phyloP scores from a whole-genome alignment of 2,329 filamentous ascomycete species.

The Juglanconis sp. region DNA sequence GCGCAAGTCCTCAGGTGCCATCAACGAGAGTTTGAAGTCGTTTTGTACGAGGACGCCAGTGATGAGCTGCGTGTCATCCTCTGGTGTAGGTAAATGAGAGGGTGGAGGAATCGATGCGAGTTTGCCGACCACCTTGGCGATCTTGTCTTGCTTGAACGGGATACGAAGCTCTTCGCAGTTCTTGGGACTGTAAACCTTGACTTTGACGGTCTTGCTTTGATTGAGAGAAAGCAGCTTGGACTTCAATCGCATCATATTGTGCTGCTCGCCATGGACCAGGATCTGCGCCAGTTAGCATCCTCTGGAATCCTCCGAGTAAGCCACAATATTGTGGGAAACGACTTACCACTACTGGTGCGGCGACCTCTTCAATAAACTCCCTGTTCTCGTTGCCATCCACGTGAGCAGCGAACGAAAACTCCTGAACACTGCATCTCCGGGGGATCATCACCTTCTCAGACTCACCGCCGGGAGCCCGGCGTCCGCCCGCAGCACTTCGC shows the following conservation, averaged over 20 bases:
- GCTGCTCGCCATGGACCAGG: slow-evolving; percentile 92
- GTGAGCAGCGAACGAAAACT: slow-evolving; percentile 94
- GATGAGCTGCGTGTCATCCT: slow-evolving; percentile 54
- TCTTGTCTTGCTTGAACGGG: slow-evolving; percentile 92
- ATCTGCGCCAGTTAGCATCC: slow-evolving; percentile 53
- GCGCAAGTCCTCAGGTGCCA: slow-evolving; percentile 92
- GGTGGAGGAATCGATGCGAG: slow-evolving; percentile 79
- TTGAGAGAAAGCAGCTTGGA: slow-evolving; percentile 94
- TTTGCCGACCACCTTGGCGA: slow-evolving; percentile 93
- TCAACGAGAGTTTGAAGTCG: slow-evolving; percentile 94
- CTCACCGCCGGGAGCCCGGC: slow-evolving; percentile 63
- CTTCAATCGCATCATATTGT: slow-evolving; percentile 97
- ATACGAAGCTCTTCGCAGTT: slow-evolving; percentile 96
- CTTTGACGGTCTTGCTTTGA: slow-evolving; percentile 72
- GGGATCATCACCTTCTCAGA: slow-evolving; percentile 90
- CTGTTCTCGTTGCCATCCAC: slow-evolving; percentile 95
- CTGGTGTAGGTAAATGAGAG: slow-evolving; percentile 29
- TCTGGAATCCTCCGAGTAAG: not conserved
- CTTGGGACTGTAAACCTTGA: slow-evolving; percentile 88
- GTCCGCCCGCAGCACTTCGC: slow-evolving; percentile 60
- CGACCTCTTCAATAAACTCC: slow-evolving; percentile 94
- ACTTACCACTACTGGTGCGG: slow-evolving; percentile 86
- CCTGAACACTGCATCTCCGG: slow-evolving; percentile 85
- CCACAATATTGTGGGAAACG: not conserved
- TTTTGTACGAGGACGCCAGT: slow-evolving; percentile 93